Base-by-base conservation (phyloP, 2,329 filamentous ascomycete genomes). In the Myriosclerotinia duriaeana region DNA sequence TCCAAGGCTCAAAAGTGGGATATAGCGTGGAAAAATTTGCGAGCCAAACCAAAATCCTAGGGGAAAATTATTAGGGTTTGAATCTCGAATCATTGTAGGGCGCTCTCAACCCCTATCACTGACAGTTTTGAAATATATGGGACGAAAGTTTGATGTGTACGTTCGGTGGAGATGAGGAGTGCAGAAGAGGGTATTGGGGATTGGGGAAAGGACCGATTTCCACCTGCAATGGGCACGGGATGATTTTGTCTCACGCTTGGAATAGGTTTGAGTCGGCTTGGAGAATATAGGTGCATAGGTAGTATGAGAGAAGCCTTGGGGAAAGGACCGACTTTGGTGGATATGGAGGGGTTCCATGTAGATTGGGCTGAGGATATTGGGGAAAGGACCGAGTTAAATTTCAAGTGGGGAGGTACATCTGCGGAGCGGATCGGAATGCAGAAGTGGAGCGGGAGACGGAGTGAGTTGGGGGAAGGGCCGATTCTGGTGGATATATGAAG, bases 261-360 rank as follows among this genome's bases (percentile, higher is more conserved):
- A 22, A 22, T 46, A 17, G 26, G 40, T 20, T 34, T n/a, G 40
- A 46, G 36, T 40, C n/a, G 53, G 36, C 40, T 55, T 55, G 53
- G 54, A 56, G 54, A 17, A 20, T 12, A 56, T 34, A 56, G 20
- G 8, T 50, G 22, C 54, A 36, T 40, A 20, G 12, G 22, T 42
- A 30, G 22, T 42, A 30, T 56, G 54, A 42, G 6, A 34, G 17
- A 34, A 22, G 40, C n/a, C 48, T 60, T 48, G 30, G 56, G 40
- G 56, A 60, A 46, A 60, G 42, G 56, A 46, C 56, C 56, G 26
- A 48, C 56, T 48, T 42, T 6, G 36, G 54, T 58, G 56, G 56
- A 20, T 36, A 17, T 48, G 30, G 42, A 38, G 42, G 34, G 30
- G 12, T 36, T 34, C 30, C 30, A 34, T 6, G 30, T 34, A 60